Conservation (phyloP, 139 green algal genomes). For the Pedinophyceae sp. region DNA sequence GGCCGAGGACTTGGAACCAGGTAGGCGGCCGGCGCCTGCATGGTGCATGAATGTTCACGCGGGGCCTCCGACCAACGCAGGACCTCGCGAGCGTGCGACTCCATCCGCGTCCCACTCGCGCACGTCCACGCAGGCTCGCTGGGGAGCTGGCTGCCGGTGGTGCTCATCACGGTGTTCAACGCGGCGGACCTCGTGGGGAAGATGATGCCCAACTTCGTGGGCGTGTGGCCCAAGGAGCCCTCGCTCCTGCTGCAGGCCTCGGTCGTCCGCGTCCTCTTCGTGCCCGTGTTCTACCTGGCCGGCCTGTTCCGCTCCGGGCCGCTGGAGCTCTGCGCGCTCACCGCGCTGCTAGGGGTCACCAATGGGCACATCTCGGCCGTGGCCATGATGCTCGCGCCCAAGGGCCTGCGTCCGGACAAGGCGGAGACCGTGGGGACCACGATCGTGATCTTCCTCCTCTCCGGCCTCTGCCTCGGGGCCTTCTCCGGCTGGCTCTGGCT, state of each 20-base stretch:
- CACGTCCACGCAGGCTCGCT: too few relatives aligned
- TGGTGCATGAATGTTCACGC: too few relatives aligned
- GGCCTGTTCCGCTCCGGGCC: too few relatives aligned
- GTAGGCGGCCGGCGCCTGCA: too few relatives aligned
- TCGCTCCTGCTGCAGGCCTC: background rate
- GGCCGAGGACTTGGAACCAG: slow-evolving; percentile 19
- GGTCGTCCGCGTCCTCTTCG: slow-evolving; percentile 12
- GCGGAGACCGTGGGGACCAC: slow-evolving; percentile 18
- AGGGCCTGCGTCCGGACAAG: background rate
- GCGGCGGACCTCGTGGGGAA: slow-evolving; percentile 15
- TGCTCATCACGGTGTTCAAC: slow-evolving; percentile 19
- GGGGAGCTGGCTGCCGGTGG: slow-evolving; percentile 25
- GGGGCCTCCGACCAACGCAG: too few relatives aligned
- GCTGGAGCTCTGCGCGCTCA: too few relatives aligned
- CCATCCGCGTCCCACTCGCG: too few relatives aligned
- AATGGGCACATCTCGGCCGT: slow-evolving; percentile 10
- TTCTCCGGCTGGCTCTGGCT: slow-evolving; percentile 22
- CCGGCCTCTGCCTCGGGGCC: slow-evolving; percentile 20
- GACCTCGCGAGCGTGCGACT: too few relatives aligned
- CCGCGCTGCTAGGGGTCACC: slow-evolving; percentile 11
- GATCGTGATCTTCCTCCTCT: slow-evolving; percentile 30
- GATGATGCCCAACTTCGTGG: slow-evolving; percentile 1
- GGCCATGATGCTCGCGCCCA: slow-evolving; percentile 17
- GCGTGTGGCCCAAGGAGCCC: background rate
- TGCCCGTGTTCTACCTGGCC: slow-evolving; percentile 8